Evolutionary conservation across 73 alveolate genomes (phyloP).

Genomic region (Paramecium tetraurelia): DNA sequence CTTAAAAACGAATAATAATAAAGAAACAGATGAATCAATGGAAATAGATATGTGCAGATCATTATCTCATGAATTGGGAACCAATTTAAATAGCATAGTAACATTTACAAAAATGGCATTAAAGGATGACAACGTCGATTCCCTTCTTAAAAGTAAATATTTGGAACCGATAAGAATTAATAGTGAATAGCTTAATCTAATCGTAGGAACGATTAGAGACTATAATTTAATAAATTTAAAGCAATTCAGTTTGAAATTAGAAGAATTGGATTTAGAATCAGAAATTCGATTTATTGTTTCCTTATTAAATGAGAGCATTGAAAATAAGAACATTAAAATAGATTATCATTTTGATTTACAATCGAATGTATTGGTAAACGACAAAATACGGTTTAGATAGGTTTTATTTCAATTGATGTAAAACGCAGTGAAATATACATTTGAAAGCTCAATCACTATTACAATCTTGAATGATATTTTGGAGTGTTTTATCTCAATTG

Average conservation of each 20-base stretch:
- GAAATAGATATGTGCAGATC: conserved; percentile 29
- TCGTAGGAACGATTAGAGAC: conserved; percentile 15
- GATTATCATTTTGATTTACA: neutral
- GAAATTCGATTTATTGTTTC: neutral
- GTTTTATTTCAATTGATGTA: neutral
- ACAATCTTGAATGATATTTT: neutral
- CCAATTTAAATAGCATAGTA: conserved; percentile 14
- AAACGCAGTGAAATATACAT: conserved; percentile 2
- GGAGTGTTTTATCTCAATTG: neutral
- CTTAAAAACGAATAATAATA: neutral
- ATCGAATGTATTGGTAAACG: neutral
- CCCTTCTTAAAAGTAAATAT: neutral
- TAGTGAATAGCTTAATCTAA: conserved; percentile 18
- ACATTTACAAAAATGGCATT: neutral
- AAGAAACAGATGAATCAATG: neutral
- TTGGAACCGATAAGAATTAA: neutral
- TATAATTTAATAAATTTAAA: neutral
- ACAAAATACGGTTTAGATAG: conserved; percentile 19
- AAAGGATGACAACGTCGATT: neutral
- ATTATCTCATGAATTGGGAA: conserved; percentile 37
- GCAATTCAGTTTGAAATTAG: neutral
- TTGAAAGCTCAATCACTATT: neutral
- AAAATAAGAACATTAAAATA: neutral
- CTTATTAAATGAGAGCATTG: neutral
- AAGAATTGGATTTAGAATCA: neutral